Percentiles rank a stretch among this genome's conserved stretches.
These are phyloP conservation scores for Coriolopsis trogii DNA, from an alignment of 1,284 basidiomycete genomes.

Conservation along the genomic window DNA sequence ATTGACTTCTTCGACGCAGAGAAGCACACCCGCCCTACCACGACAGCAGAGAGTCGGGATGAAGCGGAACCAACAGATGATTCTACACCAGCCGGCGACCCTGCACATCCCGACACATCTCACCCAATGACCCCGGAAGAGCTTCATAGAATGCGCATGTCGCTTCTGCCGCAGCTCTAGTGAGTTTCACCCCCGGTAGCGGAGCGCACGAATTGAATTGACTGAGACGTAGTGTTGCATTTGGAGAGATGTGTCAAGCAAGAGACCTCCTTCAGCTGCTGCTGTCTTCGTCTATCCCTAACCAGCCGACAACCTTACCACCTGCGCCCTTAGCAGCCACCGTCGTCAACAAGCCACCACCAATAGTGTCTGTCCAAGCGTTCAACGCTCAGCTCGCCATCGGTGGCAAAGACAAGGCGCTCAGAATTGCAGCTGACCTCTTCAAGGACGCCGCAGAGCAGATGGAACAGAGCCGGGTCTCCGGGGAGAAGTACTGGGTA, in stretches of 20 bases:
- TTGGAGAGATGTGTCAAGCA: slow-evolving; percentile 78
- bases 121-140: slow-evolving; percentile 71
- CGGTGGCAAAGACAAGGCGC: slow-evolving; percentile 76
- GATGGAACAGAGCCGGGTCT: slow-evolving; percentile 62
- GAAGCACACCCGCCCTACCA: slow-evolving; percentile 30
- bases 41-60: slow-evolving; percentile 23
- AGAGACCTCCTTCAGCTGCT: slow-evolving; percentile 64
- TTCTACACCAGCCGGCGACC: slow-evolving; percentile 25
- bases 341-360: slow-evolving; percentile 61
- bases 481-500: slow-evolving; percentile 75
- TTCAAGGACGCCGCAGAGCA: slow-evolving; percentile 70
- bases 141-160: slow-evolving; percentile 68
- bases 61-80: slow-evolving; percentile 35
- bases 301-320: slow-evolving; percentile 30
- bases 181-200: slow-evolving; percentile 41
- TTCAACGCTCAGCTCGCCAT: slow-evolving; percentile 75
- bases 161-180: slow-evolving; percentile 72
- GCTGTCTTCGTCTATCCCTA: slow-evolving; percentile 19
- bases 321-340: slow-evolving; percentile 60
- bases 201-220: slow-evolving; percentile 16
- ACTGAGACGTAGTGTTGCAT: slow-evolving; percentile 56
- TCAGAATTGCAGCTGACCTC: slow-evolving; percentile 69
- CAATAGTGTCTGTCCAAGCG: slow-evolving; percentile 69
- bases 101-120: slow-evolving; percentile 37
- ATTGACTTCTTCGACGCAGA: slow-evolving; percentile 71